These are phyloP conservation scores for Plasmodium reichenowi DNA, from an alignment of 169 alveolate species.

Conservation along the genomic window DNA sequence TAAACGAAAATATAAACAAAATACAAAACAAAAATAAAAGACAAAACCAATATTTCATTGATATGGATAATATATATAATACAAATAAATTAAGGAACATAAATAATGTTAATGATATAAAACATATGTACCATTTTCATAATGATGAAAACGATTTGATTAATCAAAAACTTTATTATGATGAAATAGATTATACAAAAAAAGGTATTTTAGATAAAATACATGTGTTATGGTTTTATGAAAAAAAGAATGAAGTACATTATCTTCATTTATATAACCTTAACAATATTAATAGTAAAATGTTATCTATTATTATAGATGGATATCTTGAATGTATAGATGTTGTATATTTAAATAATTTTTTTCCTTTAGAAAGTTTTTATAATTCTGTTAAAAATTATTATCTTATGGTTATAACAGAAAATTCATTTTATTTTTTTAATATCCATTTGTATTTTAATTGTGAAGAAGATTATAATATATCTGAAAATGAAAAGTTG, in stretches of 20 bases:
- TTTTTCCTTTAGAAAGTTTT: conserved; percentile 55
- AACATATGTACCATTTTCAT: too few species aligned
- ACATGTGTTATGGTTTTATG: conserved; percentile 61
- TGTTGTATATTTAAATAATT: conserved; percentile 20
- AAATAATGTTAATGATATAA: background rate
- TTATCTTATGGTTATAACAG: conserved; percentile 53
- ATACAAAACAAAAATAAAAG: too few species aligned
- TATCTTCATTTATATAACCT: conserved; percentile 55
- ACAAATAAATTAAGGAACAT: background rate
- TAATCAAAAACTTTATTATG: background rate
- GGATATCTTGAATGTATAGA: conserved; percentile 58
- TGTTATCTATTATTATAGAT: conserved; percentile 30
- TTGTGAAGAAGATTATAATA: conserved; percentile 67
- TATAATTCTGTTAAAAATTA: conserved; percentile 51
- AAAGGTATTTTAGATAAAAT: conserved; percentile 41
- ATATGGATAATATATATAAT: background rate
- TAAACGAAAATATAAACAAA: too few species aligned
- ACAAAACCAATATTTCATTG: background rate
- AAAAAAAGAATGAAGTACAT: conserved; percentile 10
- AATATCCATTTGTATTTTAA: conserved; percentile 69
- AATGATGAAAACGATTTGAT: too few species aligned
- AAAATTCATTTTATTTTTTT: conserved; percentile 37
- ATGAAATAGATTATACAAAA: conserved; percentile 23
- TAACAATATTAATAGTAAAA: conserved; percentile 36
- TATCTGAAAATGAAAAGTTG: conserved; percentile 31